phyloP scores from a whole-genome alignment of 768 basidiomycete genomes.

The Xerocomellus chrysenteron region DNA sequence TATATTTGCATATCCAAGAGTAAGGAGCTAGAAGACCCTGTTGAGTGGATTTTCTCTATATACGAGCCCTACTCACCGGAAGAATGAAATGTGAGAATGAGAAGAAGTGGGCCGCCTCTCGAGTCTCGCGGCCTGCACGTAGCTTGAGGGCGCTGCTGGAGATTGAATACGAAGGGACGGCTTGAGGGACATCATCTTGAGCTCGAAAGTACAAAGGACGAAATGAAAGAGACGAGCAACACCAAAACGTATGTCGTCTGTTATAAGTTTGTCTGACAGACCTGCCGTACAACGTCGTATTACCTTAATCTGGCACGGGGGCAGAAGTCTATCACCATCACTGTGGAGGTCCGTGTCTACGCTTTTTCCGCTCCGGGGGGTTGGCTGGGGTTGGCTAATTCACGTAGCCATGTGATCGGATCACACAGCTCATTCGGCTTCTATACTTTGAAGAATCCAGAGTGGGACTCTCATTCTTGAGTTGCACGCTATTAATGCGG shows the following conservation, averaged over 20 bases:
- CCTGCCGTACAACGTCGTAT: constrained; percentile 23
- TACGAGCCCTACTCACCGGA: constrained; percentile 39
- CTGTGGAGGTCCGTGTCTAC: constrained; percentile 8
- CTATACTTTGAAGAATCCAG: neutral
- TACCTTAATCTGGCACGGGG: constrained; percentile 20
- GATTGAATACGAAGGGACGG: constrained; percentile 19
- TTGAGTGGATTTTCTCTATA: constrained; percentile 4
- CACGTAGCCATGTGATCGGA: constrained; percentile 18
- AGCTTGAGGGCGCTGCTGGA: constrained; percentile 29
- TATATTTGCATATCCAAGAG: constrained; percentile 61
- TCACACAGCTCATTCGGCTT: neutral
- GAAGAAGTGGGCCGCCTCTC: constrained; percentile 14
- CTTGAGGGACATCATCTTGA: constrained; percentile 20
- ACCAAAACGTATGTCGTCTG: neutral
- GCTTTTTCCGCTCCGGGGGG: neutral
- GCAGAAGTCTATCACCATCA: neutral
- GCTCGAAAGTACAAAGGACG: neutral
- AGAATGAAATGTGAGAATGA: constrained; percentile 49
- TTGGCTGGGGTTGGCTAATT: neutral
- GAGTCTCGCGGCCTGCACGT: constrained; percentile 30
- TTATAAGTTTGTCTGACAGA: constrained; percentile 2
- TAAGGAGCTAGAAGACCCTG: constrained; percentile 38
- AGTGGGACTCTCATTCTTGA: neutral
- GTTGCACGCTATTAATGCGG: neutral
- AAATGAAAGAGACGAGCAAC: neutral